These are phyloP conservation scores for Tuber aestivum DNA, from an alignment of 495 filamentous ascomycete species.

Conservation along the genomic window DNA sequence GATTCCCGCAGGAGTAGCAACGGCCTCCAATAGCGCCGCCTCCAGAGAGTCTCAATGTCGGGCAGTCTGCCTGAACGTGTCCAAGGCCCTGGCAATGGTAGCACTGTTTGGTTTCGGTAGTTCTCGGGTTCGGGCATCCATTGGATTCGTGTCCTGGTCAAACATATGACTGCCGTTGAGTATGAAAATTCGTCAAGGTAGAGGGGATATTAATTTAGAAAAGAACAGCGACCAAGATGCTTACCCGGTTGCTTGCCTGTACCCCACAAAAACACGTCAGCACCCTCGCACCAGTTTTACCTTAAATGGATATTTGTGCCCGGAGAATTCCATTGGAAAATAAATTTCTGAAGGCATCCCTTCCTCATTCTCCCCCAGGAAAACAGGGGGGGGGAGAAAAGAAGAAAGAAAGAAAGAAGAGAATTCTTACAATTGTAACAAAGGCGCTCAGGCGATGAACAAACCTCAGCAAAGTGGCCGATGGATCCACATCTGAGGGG, in stretches of 20 bases:
- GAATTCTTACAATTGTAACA: conserved; percentile 90
- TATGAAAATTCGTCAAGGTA: conserved; percentile 42
- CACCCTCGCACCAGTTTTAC: conserved; percentile 5
- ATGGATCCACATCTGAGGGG: conserved; percentile 74
- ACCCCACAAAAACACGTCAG: conserved; percentile 40
- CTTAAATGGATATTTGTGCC: conserved; percentile 28
- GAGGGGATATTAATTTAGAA: conserved; percentile 22
- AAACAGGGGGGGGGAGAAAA: conserved; percentile 12
- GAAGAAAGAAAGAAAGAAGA: conserved; percentile 17
- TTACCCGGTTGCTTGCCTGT: conserved; percentile 80
- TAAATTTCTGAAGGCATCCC: conserved; percentile 1
- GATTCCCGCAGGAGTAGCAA: conserved; percentile 93
- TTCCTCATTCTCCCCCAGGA: background rate
- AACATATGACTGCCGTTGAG: conserved; percentile 30
- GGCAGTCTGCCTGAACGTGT: conserved; percentile 98
- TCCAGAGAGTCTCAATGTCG: conserved; percentile 82
- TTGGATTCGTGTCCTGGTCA: conserved; percentile 88
- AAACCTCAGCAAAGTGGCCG: conserved; percentile 97
- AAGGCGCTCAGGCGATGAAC: conserved; percentile 90
- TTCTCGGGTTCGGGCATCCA: conserved; percentile 89
- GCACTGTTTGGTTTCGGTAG: conserved; percentile 98
- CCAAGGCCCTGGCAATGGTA: conserved; percentile 99
- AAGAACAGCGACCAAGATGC: conserved; percentile 36
- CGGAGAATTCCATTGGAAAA: conserved; percentile 39
- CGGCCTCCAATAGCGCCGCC: conserved; percentile 62